These are phyloP conservation scores for Starmerella potacharoeniae DNA, from an alignment of 805 yeast genomes.

Conservation along the genomic window DNA sequence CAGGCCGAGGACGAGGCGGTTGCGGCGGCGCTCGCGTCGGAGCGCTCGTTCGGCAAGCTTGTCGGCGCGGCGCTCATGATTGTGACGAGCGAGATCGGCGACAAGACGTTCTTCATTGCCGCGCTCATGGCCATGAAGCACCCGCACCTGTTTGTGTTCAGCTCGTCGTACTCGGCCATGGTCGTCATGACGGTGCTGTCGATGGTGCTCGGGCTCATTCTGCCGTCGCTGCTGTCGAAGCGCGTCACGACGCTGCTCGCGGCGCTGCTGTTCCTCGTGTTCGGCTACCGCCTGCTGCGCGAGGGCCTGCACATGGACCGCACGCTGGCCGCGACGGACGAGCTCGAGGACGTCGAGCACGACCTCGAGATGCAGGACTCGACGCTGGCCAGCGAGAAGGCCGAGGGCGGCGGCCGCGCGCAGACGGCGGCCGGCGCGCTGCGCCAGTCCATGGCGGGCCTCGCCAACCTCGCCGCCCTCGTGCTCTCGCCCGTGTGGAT, in stretches of 20 bases:
- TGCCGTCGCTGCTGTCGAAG: conserved; percentile 73
- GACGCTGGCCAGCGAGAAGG: conserved; percentile 33
- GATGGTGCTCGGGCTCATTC: conserved; percentile 82
- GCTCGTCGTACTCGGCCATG: conserved; percentile 75
- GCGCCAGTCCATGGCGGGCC: conserved; percentile 24
- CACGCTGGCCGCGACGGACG: conserved; percentile 72
- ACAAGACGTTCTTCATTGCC: conserved; percentile 91
- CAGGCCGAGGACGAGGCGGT: neutral
- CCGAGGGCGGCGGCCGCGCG: conserved; percentile 25
- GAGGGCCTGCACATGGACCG: conserved; percentile 76
- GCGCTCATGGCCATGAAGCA: conserved; percentile 97
- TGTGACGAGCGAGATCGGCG: conserved; percentile 91
- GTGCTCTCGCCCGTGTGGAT: conserved; percentile 82
- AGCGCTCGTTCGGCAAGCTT: conserved; percentile 37
- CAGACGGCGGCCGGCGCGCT: neutral
- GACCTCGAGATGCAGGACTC: conserved; percentile 62
- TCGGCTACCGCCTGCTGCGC: conserved; percentile 36
- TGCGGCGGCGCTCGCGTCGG: neutral
- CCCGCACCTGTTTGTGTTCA: conserved; percentile 70
- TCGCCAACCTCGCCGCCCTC: conserved; percentile 46
- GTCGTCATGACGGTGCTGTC: conserved; percentile 85
- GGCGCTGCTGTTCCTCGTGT: conserved; percentile 59
- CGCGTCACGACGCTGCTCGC: conserved; percentile 74
- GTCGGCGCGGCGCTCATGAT: conserved; percentile 83
- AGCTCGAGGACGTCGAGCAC: conserved; percentile 92